Conservation (phyloP, 2,329 filamentous ascomycete species). For the Plectosphaerella sp. region DNA sequence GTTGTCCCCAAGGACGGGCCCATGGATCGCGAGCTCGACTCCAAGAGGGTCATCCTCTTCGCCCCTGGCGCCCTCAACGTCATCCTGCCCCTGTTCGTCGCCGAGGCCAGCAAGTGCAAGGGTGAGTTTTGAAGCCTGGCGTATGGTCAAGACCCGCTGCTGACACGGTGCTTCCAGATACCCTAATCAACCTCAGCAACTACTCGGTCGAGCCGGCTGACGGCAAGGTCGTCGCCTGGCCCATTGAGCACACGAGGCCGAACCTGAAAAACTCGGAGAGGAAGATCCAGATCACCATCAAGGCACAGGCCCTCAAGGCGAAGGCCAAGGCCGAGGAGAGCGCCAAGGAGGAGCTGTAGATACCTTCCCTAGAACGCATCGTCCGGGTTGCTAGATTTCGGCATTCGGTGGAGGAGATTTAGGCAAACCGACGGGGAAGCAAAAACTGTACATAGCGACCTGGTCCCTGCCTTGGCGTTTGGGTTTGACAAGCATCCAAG, state of each 20-base stretch:
- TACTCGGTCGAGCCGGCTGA: slow-evolving; percentile 20
- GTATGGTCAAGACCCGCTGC: background rate
- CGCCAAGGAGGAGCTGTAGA: slow-evolving; percentile 4
- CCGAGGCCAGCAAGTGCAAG: slow-evolving; percentile 29
- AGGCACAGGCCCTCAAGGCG: slow-evolving; percentile 21
- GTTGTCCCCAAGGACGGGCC: slow-evolving; percentile 14
- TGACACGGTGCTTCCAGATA: background rate
- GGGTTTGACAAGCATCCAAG: too few species aligned
- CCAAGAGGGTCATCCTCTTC: slow-evolving; percentile 32
- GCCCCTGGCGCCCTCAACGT: slow-evolving; percentile 38
- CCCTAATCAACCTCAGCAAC: slow-evolving; percentile 19
- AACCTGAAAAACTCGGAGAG: slow-evolving; percentile 16
- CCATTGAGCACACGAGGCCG: slow-evolving; percentile 21
- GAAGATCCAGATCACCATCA: slow-evolving; percentile 23
- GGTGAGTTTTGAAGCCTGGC: slow-evolving; percentile 17
- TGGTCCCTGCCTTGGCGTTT: too few species aligned
- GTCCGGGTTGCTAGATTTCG: too few species aligned
- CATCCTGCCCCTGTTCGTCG: slow-evolving; percentile 36
- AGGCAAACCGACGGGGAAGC: too few species aligned
- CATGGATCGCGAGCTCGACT: slow-evolving; percentile 16
- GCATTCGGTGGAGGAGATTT: too few species aligned
- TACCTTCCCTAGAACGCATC: too few species aligned
- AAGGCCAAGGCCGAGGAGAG: slow-evolving; percentile 2
- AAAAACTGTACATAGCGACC: too few species aligned
- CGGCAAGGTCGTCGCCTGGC: slow-evolving; percentile 23